A percentile compares a stretch with the other conserved stretches of the same genome.
Conservation (phyloP, 2,329 filamentous ascomycete species). For the Neofusicoccum ribis region DNA sequence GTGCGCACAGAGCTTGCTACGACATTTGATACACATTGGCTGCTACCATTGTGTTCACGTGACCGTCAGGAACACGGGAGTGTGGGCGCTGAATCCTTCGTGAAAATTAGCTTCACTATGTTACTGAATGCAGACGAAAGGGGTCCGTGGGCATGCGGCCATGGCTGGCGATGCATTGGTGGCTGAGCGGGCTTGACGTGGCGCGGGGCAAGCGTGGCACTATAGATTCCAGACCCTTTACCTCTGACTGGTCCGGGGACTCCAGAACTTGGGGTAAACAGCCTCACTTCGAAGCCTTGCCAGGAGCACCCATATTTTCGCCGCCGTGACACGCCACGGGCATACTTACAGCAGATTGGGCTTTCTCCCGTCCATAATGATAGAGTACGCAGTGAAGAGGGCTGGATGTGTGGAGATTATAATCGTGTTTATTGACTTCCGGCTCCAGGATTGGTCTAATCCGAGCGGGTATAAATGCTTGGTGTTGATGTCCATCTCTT, state of each 20-base stretch:
- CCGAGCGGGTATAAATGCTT: conserved; percentile 4
- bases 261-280: not conserved
- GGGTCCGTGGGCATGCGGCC: not conserved
- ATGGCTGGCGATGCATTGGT: not conserved
- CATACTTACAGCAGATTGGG: too few relatives aligned
- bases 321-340: too few relatives aligned
- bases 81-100: too few relatives aligned
- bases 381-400: too few relatives aligned
- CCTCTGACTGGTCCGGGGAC: not conserved
- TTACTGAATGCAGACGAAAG: not conserved
- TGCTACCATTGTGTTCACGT: not conserved
- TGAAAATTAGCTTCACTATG: too few relatives aligned
- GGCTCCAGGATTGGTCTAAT: not conserved
- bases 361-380: too few relatives aligned
- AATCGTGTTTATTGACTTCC: not conserved
- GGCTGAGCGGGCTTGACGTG: conserved; percentile 1
- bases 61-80: not conserved
- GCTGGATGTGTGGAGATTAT: not conserved
- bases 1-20: too few relatives aligned
- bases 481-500: not conserved
- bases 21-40: too few relatives aligned
- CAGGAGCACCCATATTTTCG: too few relatives aligned
- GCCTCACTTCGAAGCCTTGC: too few relatives aligned
- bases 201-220: not conserved
- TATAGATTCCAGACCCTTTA: not conserved